Evolutionary conservation across 164 flowering plant genomes (phyloP).

Genomic region (Vitis riparia): DNA sequence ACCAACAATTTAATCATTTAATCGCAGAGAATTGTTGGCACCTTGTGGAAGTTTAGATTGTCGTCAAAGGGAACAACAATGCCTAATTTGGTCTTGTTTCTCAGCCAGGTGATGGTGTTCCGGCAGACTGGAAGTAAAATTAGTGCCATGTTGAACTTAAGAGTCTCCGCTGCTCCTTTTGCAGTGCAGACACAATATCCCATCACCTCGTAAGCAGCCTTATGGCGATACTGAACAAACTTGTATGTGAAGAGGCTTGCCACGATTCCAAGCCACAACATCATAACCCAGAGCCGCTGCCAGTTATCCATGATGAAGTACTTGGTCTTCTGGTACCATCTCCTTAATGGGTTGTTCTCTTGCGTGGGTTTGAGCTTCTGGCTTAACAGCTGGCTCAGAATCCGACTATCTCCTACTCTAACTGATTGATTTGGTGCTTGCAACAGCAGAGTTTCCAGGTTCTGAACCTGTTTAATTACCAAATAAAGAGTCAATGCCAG

Average conservation of each 20-base stretch:
- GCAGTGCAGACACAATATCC: slow-evolving; percentile 68
- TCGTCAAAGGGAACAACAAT: slow-evolving; percentile 63
- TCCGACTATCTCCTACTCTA: slow-evolving; percentile 28
- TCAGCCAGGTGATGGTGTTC: slow-evolving; percentile 76
- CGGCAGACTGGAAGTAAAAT: slow-evolving; percentile 70
- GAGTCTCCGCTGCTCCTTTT: slow-evolving; percentile 68
- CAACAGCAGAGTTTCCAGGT: slow-evolving; percentile 37
- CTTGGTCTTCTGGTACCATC: slow-evolving; percentile 31
- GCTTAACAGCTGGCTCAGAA: slow-evolving; percentile 40
- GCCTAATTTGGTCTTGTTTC: slow-evolving; percentile 68
- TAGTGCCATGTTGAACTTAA: slow-evolving; percentile 76
- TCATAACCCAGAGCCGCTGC: slow-evolving; percentile 38
- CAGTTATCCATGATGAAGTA: slow-evolving; percentile 42
- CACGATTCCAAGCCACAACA: slow-evolving; percentile 29
- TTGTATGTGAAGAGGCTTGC: slow-evolving; percentile 38
- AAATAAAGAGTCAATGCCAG: too few species aligned
- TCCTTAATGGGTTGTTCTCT: slow-evolving; percentile 31
- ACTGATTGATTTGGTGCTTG: slow-evolving; percentile 36
- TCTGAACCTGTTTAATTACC: slow-evolving; percentile 26
- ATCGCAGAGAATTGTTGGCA: neutral
- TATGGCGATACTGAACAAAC: slow-evolving; percentile 45
- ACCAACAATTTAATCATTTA: too few species aligned
- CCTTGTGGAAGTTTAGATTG: slow-evolving; percentile 73
- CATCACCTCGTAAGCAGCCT: slow-evolving; percentile 48
- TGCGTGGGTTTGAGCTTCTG: slow-evolving; percentile 36